phyloP scores from a whole-genome alignment of 2,329 filamentous ascomycete species.

The Colletotrichum sp. region DNA sequence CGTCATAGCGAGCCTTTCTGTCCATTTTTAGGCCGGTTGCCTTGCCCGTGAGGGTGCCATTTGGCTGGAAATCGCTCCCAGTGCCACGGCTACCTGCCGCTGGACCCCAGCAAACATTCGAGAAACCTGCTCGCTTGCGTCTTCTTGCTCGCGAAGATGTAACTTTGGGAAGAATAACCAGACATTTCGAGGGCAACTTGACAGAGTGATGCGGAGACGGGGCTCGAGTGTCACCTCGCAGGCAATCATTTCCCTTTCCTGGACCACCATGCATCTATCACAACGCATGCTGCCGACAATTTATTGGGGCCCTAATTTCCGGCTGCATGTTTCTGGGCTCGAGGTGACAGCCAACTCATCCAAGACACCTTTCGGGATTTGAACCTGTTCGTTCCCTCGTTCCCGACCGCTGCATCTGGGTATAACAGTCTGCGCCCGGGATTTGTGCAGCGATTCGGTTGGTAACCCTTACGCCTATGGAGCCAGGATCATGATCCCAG shows the following conservation, averaged over 20 bases:
- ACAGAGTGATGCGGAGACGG: not conserved
- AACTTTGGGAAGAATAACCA: not conserved
- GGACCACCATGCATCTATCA: not conserved
- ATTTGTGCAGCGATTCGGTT: not conserved
- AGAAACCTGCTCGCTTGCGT: not conserved
- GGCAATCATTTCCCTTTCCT: not conserved
- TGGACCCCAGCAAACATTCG: not conserved
- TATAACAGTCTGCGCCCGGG: not conserved
- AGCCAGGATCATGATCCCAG: not conserved
- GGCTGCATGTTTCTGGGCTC: not conserved
- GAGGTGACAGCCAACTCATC: not conserved
- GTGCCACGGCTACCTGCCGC: not conserved
- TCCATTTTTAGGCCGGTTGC: not conserved
- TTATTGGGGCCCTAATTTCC: not conserved
- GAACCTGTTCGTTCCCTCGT: not conserved
- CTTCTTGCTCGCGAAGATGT: not conserved
- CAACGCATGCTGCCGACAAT: not conserved
- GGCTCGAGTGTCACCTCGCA: not conserved
- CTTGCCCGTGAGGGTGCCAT: not conserved
- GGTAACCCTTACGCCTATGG: not conserved
- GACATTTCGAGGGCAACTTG: not conserved
- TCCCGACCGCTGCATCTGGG: not conserved
- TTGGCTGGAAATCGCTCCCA: not conserved
- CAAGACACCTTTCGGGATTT: not conserved
- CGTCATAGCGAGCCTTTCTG: not conserved